These are phyloP conservation scores for Galerina marginata DNA, from an alignment of 768 basidiomycete genomes.

Conservation along the genomic window DNA sequence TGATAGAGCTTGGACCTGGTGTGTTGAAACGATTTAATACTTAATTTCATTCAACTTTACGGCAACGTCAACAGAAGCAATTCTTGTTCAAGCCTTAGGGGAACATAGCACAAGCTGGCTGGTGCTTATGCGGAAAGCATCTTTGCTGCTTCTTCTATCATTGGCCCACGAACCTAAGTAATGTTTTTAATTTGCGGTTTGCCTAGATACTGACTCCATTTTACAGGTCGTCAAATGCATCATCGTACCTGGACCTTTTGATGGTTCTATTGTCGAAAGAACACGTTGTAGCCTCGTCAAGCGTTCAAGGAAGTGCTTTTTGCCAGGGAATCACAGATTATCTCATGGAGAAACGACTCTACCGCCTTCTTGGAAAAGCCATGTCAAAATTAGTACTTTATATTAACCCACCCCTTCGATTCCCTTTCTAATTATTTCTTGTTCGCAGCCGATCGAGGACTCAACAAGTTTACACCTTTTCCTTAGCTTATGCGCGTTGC, in stretches of 20 bases:
- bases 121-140: slow-evolving; percentile 57
- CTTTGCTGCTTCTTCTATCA: slow-evolving; percentile 56
- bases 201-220: slow-evolving; percentile 36
- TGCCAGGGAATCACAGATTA: slow-evolving; percentile 46
- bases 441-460: too few relatives aligned
- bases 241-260: slow-evolving; percentile 56
- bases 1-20: slow-evolving; percentile 39
- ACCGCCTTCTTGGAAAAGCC: too few relatives aligned
- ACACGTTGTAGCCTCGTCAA: slow-evolving; percentile 29
- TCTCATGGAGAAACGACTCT: slow-evolving; percentile 49
- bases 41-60: not conserved
- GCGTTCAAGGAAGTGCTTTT: slow-evolving; percentile 35
- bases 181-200: too few relatives aligned
- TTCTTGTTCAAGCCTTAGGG: slow-evolving; percentile 45
- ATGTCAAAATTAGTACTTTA: slow-evolving; percentile 57
- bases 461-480: too few relatives aligned
- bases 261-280: slow-evolving; percentile 47
- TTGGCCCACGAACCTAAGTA: slow-evolving; percentile 51
- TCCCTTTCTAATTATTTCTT: too few relatives aligned
- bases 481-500: too few relatives aligned
- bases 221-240: slow-evolving; percentile 50
- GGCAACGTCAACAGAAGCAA: slow-evolving; percentile 29
- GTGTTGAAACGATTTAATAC: slow-evolving; percentile 20
- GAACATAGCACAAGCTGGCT: slow-evolving; percentile 56
- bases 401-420: not conserved